Evolutionary conservation across 2,329 filamentous ascomycete species (phyloP).

Genomic region (Elsinoe australis): DNA sequence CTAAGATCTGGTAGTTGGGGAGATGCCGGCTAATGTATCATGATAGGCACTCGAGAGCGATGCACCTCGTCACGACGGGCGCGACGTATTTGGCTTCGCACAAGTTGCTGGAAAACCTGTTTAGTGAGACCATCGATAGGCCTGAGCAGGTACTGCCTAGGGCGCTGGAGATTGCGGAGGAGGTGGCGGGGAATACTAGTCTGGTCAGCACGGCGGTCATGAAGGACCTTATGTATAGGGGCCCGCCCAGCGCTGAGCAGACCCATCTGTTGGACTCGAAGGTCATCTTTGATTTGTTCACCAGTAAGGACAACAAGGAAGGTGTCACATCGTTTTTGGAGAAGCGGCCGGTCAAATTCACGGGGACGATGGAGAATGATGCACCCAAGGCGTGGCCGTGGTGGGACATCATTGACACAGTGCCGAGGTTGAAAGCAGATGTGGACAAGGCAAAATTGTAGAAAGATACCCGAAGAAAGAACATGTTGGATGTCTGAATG

Average conservation of each 20-base stretch:
- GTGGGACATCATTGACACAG: constrained; percentile 54
- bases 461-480: constrained; percentile 1
- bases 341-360: constrained; percentile 58
- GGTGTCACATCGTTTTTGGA: constrained; percentile 62
- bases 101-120: constrained; percentile 51
- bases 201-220: constrained; percentile 57
- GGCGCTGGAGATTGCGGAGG: constrained; percentile 58
- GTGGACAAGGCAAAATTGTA: constrained; percentile 27
- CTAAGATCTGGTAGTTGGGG: neutral
- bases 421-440: constrained; percentile 32
- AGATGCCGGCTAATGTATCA: neutral
- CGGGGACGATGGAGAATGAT: constrained; percentile 53
- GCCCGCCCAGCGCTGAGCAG: constrained; percentile 54
- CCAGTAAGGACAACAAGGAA: constrained; percentile 56
- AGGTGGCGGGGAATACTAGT: constrained; percentile 60
- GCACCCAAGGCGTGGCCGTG: constrained; percentile 57
- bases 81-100: constrained; percentile 46
- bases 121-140: constrained; percentile 55
- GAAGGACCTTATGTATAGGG: constrained; percentile 62
- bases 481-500: constrained; percentile 13
- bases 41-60: constrained; percentile 42
- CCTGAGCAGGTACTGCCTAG: constrained; percentile 55
- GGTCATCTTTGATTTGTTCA: constrained; percentile 55
- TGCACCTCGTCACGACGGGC: constrained; percentile 62
- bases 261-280: constrained; percentile 63